Base-by-base conservation (phyloP, 2,329 filamentous ascomycete genomes). In the Cladophialophora psammophila region DNA sequence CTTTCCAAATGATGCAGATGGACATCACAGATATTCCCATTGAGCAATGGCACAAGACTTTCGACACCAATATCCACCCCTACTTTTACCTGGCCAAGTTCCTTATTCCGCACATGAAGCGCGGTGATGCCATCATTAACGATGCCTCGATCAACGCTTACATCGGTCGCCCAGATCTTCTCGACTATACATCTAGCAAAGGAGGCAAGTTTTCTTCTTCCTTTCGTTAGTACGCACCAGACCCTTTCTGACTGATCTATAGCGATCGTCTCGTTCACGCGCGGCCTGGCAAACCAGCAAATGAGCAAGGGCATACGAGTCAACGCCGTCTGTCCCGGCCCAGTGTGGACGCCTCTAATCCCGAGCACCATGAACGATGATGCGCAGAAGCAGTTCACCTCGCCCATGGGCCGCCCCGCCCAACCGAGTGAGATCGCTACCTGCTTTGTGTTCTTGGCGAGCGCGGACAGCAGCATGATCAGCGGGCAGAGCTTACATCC, bases 131-230 rank as follows among this genome's bases (percentile, higher is more conserved):
- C 32, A 93, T 96, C 77, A 93, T 96, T 84, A 95, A 94, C 82
- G 93, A 92, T 76, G 89, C 91, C 53, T 93, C 90, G 36, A 89
- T 95, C 76, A 94, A 94, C 77, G 91, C 89, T 32, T 95, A 94
- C 79, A 86, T 93, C 65, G 92, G 92, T 45, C 90, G 91, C 1
- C 89, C 90, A 0, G 91, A 94, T 73, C 84, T 94, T 1, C 86
- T 95, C 57, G 91, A 95, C 78, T 94, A 95, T 80, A 93, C 91
- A 0, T 88, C 89, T 1, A 92, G 90, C 45, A 81, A 82, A 70
- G 70, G 70, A 65, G 69, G 69, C 54, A 59, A 65, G 69, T 67
- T 9, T 32, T 32, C 32, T 12, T 54, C 15, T 31, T 35, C 32
- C 12, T 3, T 13, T 18, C n/a, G 18, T 10, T 18, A 18, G 6